A percentile compares a stretch with the other conserved stretches of the same genome.
These are phyloP conservation scores for Tylopilus sp. DNA, from an alignment of 768 basidiomycete species.

Conservation along the genomic window DNA sequence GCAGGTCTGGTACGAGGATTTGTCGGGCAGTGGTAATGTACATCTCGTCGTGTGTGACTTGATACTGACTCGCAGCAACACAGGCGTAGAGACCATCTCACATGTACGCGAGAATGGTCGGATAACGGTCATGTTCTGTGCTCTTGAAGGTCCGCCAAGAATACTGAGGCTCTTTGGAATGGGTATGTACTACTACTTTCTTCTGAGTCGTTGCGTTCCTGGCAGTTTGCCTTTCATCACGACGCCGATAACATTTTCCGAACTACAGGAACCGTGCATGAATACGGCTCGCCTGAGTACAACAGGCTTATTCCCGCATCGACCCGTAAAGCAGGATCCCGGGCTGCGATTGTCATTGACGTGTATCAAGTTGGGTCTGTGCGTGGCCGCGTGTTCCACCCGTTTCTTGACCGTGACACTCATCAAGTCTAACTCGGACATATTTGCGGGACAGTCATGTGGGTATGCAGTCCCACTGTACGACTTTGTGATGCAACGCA, in stretches of 20 bases:
- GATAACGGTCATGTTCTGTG: slow-evolving; percentile 59
- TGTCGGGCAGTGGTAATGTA: slow-evolving; percentile 58
- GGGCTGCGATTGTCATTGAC: slow-evolving; percentile 57
- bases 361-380: slow-evolving; percentile 55
- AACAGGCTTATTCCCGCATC: slow-evolving; percentile 45
- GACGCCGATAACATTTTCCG: background rate
- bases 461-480: slow-evolving; percentile 64
- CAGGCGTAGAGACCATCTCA: slow-evolving; percentile 60
- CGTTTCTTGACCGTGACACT: background rate
- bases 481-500: slow-evolving; percentile 55
- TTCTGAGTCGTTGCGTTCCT: background rate
- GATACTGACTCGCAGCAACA: background rate
- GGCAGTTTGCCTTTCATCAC: background rate
- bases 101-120: slow-evolving; percentile 62
- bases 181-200: slow-evolving; percentile 39
- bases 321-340: slow-evolving; percentile 53
- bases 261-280: slow-evolving; percentile 51
- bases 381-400: slow-evolving; percentile 3
- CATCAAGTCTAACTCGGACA: background rate
- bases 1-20: slow-evolving; percentile 71
- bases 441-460: slow-evolving; percentile 48
- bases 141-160: slow-evolving; percentile 59
- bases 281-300: slow-evolving; percentile 63
- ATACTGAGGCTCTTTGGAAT: slow-evolving; percentile 56
- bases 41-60: background rate